phyloP scores from a whole-genome alignment of 164 flowering plant genomes.

The Nymphaea thermarum region DNA sequence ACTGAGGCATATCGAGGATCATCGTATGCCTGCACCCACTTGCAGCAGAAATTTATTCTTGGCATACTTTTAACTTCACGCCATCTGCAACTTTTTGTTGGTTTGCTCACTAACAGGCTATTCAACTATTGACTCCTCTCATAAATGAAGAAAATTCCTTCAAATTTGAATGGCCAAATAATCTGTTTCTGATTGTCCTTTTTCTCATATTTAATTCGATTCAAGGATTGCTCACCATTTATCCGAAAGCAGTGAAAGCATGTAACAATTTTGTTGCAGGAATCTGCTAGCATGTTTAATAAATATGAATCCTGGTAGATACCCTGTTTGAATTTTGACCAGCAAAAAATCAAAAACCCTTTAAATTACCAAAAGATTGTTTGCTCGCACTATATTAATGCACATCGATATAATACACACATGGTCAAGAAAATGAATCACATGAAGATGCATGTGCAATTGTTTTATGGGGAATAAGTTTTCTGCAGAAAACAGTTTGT shows the following conservation, averaged over 20 bases:
- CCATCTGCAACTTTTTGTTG: background rate
- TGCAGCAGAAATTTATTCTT: background rate
- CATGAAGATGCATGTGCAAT: background rate
- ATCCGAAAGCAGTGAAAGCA: background rate
- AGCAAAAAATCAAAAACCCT: background rate
- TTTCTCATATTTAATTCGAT: background rate
- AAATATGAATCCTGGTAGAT: background rate
- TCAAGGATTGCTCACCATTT: no score
- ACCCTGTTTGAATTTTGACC: background rate
- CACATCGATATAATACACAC: background rate
- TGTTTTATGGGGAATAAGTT: background rate
- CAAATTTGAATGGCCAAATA: background rate
- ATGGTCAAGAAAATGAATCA: background rate
- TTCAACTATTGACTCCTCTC: background rate
- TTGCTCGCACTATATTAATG: background rate
- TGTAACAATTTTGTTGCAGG: background rate
- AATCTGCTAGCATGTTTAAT: background rate
- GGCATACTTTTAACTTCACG: background rate
- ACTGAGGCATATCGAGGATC: background rate
- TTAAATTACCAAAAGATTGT: no score
- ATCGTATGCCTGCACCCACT: background rate
- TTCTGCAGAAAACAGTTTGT: background rate
- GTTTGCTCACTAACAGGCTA: background rate
- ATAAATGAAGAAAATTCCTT: background rate
- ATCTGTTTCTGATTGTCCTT: background rate